These are phyloP conservation scores for Ophiocordyceps polyrhachis-furcata DNA, from an alignment of 2,329 filamentous ascomycete genomes.

Conservation along the genomic window DNA sequence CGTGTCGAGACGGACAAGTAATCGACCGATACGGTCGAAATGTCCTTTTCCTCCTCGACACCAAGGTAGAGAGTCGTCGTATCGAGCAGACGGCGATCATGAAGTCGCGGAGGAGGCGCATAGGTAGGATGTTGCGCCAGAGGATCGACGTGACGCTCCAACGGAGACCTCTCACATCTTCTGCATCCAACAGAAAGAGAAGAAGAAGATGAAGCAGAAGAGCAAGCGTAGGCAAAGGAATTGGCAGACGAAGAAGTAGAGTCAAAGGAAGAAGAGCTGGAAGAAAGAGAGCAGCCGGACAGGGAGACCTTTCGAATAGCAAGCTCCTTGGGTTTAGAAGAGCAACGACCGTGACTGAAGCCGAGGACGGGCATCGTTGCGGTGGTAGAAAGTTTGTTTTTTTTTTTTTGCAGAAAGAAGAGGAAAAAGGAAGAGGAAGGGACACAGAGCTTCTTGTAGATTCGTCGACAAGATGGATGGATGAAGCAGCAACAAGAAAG, in stretches of 20 bases:
- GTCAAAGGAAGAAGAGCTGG: slow-evolving; percentile 12
- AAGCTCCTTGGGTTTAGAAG: slow-evolving; percentile 16
- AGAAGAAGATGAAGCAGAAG: slow-evolving; percentile 7
- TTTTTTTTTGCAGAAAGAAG: too few species aligned
- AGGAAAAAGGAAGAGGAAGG: not conserved
- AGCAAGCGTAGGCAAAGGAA: slow-evolving; percentile 7
- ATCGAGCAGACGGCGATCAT: slow-evolving; percentile 16
- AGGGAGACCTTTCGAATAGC: slow-evolving; percentile 23
- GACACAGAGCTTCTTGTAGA: not conserved
- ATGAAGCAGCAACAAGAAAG: not conserved
- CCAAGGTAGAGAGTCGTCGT: not conserved
- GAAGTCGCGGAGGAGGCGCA: slow-evolving; percentile 17
- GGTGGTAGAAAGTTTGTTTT: not conserved
- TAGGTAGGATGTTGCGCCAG: slow-evolving; percentile 16
- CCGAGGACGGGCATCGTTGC: slow-evolving; percentile 17
- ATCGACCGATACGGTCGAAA: not conserved
- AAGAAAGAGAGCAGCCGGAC: slow-evolving; percentile 20
- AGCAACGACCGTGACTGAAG: slow-evolving; percentile 15
- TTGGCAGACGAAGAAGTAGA: slow-evolving; percentile 8
- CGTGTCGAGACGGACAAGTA: slow-evolving; percentile 17
- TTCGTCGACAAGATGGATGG: not conserved
- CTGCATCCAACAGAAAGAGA: slow-evolving; percentile 7
- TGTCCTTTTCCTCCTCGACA: not conserved
- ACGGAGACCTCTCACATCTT: not conserved
- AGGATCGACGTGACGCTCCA: slow-evolving; percentile 11